Conservation (phyloP, 2,329 filamentous ascomycete genomes). For the Sporothrix humicola region DNA sequence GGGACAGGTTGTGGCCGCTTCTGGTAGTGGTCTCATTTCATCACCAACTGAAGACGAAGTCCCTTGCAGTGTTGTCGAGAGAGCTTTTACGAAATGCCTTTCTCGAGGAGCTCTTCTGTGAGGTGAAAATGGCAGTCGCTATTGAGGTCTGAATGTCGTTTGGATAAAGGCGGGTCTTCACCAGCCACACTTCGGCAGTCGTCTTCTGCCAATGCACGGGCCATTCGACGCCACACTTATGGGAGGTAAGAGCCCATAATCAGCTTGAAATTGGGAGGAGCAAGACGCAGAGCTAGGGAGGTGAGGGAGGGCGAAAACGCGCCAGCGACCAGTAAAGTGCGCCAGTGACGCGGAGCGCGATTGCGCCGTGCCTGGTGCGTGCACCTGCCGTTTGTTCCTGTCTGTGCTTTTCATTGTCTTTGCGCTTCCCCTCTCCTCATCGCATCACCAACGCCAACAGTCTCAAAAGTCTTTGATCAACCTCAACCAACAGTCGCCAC, state of each 20-base stretch:
- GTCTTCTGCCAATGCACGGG: neutral
- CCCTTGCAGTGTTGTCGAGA: neutral
- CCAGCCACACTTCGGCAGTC: constrained; percentile 23
- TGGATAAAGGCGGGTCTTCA: neutral
- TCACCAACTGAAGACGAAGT: constrained; percentile 1
- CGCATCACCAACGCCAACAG: neutral
- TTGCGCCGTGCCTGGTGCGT: constrained; percentile 3
- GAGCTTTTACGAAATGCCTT: neutral
- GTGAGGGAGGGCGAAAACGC: constrained; percentile 16
- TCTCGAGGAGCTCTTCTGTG: neutral
- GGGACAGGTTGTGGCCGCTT: neutral
- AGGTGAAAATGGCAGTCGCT: neutral
- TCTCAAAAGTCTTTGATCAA: neutral
- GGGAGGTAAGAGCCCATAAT: neutral
- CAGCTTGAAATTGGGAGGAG: neutral
- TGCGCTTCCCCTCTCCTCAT: neutral
- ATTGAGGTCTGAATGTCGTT: neutral
- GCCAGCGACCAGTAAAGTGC: neutral
- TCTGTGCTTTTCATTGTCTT: constrained; percentile 1
- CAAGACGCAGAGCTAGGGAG: neutral
- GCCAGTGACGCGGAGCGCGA: constrained; percentile 21
- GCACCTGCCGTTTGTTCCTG: neutral
- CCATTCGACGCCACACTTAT: constrained; percentile 16
- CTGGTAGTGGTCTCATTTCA: neutral
- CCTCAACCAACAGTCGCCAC: neutral